Conservation (phyloP, 345 rosid species). For the Passiflora organensis region DNA sequence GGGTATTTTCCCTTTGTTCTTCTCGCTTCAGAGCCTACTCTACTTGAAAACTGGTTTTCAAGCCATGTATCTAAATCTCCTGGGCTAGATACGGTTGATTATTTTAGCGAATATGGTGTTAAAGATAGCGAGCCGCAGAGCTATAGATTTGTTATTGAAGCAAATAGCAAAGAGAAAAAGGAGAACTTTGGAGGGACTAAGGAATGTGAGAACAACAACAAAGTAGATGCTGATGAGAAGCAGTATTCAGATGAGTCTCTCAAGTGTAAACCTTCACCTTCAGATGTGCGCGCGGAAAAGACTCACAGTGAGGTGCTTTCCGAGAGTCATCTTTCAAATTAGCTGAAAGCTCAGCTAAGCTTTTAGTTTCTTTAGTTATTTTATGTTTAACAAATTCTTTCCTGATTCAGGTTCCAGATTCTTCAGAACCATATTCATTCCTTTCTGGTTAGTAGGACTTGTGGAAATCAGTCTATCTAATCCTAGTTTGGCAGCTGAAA, state of each 20-base stretch:
- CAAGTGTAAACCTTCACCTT: background rate
- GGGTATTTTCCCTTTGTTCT: slow-evolving; percentile 34
- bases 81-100: slow-evolving; percentile 36
- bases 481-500: background rate
- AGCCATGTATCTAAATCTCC: slow-evolving; percentile 62
- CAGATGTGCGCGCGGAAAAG: background rate
- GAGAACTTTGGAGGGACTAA: slow-evolving; percentile 11
- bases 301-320: slow-evolving; percentile 16
- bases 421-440: slow-evolving; percentile 5
- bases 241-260: background rate
- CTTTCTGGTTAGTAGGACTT: slow-evolving; percentile 17
- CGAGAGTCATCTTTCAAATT: background rate
- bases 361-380: background rate
- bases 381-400: background rate
- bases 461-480: background rate
- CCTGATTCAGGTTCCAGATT: slow-evolving; percentile 14
- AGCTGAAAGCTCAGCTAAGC: background rate
- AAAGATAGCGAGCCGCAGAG: slow-evolving; percentile 26
- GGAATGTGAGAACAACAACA: slow-evolving; percentile 3
- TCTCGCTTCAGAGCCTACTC: slow-evolving; percentile 48
- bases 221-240: slow-evolving; percentile 2
- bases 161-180: slow-evolving; percentile 3
- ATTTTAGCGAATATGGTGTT: slow-evolving; percentile 17
- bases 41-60: slow-evolving; percentile 54
- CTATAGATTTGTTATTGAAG: slow-evolving; percentile 14